phyloP scores from a whole-genome alignment of 2,329 filamentous ascomycete genomes.

The Fusarium staphyleae region DNA sequence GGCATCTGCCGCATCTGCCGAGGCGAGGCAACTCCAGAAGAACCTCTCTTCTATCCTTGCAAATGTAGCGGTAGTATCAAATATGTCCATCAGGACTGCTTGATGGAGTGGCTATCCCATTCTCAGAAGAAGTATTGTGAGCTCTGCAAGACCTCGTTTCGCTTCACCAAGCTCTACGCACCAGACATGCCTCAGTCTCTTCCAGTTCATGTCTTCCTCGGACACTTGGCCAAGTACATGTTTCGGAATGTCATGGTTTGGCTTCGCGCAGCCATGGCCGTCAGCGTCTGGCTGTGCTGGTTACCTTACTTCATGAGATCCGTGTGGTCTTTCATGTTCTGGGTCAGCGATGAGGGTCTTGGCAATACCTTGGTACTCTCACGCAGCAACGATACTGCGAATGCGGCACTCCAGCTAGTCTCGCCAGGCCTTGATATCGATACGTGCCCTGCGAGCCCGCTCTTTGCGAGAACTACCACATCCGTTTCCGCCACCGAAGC shows the following conservation, averaged over 20 bases:
- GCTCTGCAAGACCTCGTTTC: slow-evolving; percentile 97
- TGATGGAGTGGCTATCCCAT: slow-evolving; percentile 99
- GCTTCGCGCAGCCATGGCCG: slow-evolving; percentile 79
- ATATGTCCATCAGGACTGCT: slow-evolving; percentile 94
- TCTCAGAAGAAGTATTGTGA: slow-evolving; percentile 99
- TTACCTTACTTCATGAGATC: slow-evolving; percentile 91
- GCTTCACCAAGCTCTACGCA: slow-evolving; percentile 97
- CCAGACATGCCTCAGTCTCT: slow-evolving; percentile 89
- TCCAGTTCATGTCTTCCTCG: slow-evolving; percentile 80
- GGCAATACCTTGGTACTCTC: slow-evolving; percentile 46
- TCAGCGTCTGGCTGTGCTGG: slow-evolving; percentile 86
- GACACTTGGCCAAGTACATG: slow-evolving; percentile 77
- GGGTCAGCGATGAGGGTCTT: slow-evolving; percentile 82
- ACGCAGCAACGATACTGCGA: slow-evolving; percentile 37
- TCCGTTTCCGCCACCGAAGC: slow-evolving; percentile 43
- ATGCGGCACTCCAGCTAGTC: slow-evolving; percentile 42
- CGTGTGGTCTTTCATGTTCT: slow-evolving; percentile 93
- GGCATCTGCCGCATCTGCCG: slow-evolving; percentile 98
- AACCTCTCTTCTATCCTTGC: slow-evolving; percentile 96
- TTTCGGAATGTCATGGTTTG: slow-evolving; percentile 76
- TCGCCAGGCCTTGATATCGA: slow-evolving; percentile 40
- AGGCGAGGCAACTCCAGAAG: slow-evolving; percentile 80
- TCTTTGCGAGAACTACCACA: slow-evolving; percentile 45
- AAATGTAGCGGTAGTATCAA: slow-evolving; percentile 99
- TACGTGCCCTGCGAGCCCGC: slow-evolving; percentile 48